Percentiles rank a stretch among this genome's conserved stretches.
phyloP scores from a whole-genome alignment of 768 basidiomycete genomes.

The Panus rudis region DNA sequence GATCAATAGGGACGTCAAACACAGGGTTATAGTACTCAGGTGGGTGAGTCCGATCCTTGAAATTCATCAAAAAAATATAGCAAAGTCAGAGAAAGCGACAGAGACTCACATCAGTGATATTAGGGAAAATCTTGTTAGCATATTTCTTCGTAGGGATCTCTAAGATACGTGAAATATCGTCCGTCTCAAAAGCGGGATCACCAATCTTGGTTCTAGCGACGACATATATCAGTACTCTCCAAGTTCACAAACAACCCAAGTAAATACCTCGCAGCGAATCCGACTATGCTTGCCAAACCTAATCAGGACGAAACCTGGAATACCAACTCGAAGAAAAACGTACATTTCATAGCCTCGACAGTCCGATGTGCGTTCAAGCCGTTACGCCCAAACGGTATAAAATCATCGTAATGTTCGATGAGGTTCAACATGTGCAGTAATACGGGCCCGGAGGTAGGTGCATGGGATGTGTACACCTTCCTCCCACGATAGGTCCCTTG shows the following conservation, averaged over 20 bases:
- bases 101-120: conserved; percentile 77
- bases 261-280: conserved; percentile 53
- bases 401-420: conserved; percentile 62
- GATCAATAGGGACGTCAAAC: conserved; percentile 71
- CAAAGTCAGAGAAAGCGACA: conserved; percentile 2
- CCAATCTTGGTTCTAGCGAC: conserved; percentile 66
- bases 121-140: conserved; percentile 49
- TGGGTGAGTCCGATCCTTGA: conserved; percentile 72
- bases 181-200: conserved; percentile 58
- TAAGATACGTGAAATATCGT: conserved; percentile 46
- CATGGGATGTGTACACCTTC: conserved; percentile 77
- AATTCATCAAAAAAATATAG: conserved; percentile 5
- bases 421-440: conserved; percentile 89
- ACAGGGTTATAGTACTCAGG: conserved; percentile 80
- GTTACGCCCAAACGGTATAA: conserved; percentile 42
- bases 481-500: conserved; percentile 69
- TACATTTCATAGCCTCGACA: conserved; percentile 81
- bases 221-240: not conserved
- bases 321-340: conserved; percentile 20
- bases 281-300: conserved; percentile 31
- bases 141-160: conserved; percentile 67
- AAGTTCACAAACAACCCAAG: not conserved
- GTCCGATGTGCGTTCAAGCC: conserved; percentile 69
- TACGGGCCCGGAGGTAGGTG: conserved; percentile 86
- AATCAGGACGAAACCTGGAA: conserved; percentile 4